A percentile compares a stretch with the other conserved stretches of the same genome.
Evolutionary conservation across 768 basidiomycete species (phyloP).

Genomic region (Xerocomellus intermedius): DNA sequence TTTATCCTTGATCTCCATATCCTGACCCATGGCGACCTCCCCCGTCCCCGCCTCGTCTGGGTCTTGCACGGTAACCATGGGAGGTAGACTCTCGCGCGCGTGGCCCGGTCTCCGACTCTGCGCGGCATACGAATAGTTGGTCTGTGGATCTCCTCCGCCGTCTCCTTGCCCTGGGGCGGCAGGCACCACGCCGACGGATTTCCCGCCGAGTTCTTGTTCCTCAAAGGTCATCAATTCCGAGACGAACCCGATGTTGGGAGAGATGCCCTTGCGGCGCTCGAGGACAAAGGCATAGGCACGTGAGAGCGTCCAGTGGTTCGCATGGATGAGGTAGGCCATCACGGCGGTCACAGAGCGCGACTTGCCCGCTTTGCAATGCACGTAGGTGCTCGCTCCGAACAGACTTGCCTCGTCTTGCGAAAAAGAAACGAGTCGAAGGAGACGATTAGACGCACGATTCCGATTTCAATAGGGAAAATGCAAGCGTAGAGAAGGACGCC

Average conservation of each 20-base stretch:
- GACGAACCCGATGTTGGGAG: conserved; percentile 97
- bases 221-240: conserved; percentile 97
- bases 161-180: conserved; percentile 18
- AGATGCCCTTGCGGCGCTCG: conserved; percentile 90
- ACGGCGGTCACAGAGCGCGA: conserved; percentile 95
- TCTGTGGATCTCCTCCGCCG: conserved; percentile 24
- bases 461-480: background rate
- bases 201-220: conserved; percentile 80
- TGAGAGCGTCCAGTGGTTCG: conserved; percentile 94
- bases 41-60: conserved; percentile 28
- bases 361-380: conserved; percentile 96
- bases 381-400: conserved; percentile 86
- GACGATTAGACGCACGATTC: conserved; percentile 2
- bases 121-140: conserved; percentile 44
- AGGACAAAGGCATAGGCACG: conserved; percentile 90
- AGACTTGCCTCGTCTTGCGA: conserved; percentile 82
- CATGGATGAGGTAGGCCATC: conserved; percentile 96
- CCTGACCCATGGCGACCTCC: conserved; percentile 58
- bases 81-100: conserved; percentile 65
- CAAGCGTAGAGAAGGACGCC: conserved; percentile 28
- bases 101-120: conserved; percentile 59
- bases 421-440: conserved; percentile 2
- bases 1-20: conserved; percentile 86
- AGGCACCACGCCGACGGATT: conserved; percentile 29
- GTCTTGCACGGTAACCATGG: conserved; percentile 27